These are phyloP conservation scores for Meyerozyma elateridarum DNA, from an alignment of 1,139 yeast species.

Conservation along the genomic window DNA sequence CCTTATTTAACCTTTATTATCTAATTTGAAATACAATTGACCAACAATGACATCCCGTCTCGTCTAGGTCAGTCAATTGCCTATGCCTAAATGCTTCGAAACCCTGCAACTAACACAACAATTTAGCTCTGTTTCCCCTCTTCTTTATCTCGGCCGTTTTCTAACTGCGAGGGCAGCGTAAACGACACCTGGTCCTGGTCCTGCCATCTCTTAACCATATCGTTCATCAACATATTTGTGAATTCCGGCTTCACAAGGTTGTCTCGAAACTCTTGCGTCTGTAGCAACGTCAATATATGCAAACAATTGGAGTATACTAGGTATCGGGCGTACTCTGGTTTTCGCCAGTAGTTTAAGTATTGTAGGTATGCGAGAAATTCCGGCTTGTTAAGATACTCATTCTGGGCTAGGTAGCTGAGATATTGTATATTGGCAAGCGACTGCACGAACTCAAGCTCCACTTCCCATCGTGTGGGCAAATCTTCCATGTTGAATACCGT, in stretches of 20 bases:
- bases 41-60: too few relatives aligned
- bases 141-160: not conserved
- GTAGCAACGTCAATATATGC: conserved; percentile 57
- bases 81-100: too few relatives aligned
- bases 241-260: conserved; percentile 54
- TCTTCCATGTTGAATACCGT: too few relatives aligned
- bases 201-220: conserved; percentile 73
- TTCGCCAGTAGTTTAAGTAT: conserved; percentile 71
- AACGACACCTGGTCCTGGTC: conserved; percentile 15
- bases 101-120: too few relatives aligned
- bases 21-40: too few relatives aligned
- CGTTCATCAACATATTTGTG: conserved; percentile 61
- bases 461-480: conserved; percentile 74
- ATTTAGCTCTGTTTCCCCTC: not conserved
- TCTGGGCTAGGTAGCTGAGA: conserved; percentile 69
- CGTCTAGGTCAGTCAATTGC: too few relatives aligned
- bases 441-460: conserved; percentile 79
- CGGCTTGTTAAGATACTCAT: conserved; percentile 57
- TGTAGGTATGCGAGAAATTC: conserved; percentile 59
- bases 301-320: conserved; percentile 72
- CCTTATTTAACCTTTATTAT: too few relatives aligned
- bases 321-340: conserved; percentile 60
- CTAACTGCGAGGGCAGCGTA: conserved; percentile 9
- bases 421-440: conserved; percentile 78
- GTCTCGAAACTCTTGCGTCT: conserved; percentile 51